A percentile compares a stretch with the other conserved stretches of the same genome.
Evolutionary conservation across 306 rosid species (phyloP).

Genomic region (Rosa rugosa): DNA sequence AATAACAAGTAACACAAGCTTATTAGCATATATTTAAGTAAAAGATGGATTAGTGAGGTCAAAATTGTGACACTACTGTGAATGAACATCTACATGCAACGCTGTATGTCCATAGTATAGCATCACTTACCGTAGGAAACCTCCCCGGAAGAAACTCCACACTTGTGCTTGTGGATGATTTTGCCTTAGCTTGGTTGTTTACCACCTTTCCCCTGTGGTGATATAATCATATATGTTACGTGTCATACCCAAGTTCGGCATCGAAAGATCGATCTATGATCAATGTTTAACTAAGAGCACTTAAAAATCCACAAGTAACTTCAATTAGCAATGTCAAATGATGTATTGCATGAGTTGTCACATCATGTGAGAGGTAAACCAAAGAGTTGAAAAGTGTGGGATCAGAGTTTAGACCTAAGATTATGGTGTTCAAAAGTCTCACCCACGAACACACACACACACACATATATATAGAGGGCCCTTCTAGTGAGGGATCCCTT

Average conservation of each 20-base stretch:
- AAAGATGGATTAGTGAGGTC: neutral
- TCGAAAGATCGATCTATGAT: neutral
- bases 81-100: no score
- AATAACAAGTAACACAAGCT: no score
- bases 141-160: neutral
- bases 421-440: no score
- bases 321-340: no score
- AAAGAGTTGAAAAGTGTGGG: no score
- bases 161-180: neutral
- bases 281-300: neutral
- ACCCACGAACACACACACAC: no score
- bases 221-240: neutral
- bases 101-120: neutral
- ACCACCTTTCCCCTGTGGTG: neutral
- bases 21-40: no score
- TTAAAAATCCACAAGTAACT: neutral
- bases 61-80: no score
- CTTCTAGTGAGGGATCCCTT: no score
- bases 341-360: neutral
- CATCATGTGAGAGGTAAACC: neutral
- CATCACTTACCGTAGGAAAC: neutral
- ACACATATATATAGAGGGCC: no score
- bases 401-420: no score
- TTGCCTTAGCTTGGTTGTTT: neutral
- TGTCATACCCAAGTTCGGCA: neutral